phyloP scores from a whole-genome alignment of 2,329 filamentous ascomycete genomes.

The Arthrobotrys sphaeroides region DNA sequence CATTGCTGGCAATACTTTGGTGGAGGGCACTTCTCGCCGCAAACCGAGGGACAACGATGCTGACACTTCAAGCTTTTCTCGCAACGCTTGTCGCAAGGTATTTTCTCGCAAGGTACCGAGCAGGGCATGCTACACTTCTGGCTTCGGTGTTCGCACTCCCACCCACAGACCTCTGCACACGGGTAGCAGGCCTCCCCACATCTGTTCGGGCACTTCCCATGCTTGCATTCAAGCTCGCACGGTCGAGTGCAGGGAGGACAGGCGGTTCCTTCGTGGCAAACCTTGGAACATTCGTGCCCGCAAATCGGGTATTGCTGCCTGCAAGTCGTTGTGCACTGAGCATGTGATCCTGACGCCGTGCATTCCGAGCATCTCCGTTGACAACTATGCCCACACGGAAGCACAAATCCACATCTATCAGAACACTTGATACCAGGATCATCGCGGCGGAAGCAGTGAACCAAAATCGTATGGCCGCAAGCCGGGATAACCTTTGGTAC shows the following conservation, averaged over 20 bases:
- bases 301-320: constrained; percentile 67
- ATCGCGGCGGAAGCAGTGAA: constrained; percentile 65
- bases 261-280: constrained; percentile 66
- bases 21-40: constrained; percentile 71
- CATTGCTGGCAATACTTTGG: constrained; percentile 69
- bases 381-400: constrained; percentile 61
- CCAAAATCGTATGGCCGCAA: constrained; percentile 67
- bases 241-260: constrained; percentile 65
- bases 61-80: constrained; percentile 67
- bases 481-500: constrained; percentile 66
- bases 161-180: constrained; percentile 69
- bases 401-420: constrained; percentile 9
- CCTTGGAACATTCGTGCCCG: constrained; percentile 65
- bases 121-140: constrained; percentile 66
- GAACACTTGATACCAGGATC: constrained; percentile 59
- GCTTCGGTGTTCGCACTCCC: constrained; percentile 67
- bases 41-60: constrained; percentile 73
- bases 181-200: constrained; percentile 72
- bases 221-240: constrained; percentile 69
- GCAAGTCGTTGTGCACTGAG: constrained; percentile 65
- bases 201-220: constrained; percentile 66
- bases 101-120: constrained; percentile 72
- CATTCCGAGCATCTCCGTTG: constrained; percentile 66
- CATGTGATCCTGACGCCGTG: constrained; percentile 58
- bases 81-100: constrained; percentile 73